phyloP scores from a whole-genome alignment of 1,139 yeast species.

The Candida neerlandica region DNA sequence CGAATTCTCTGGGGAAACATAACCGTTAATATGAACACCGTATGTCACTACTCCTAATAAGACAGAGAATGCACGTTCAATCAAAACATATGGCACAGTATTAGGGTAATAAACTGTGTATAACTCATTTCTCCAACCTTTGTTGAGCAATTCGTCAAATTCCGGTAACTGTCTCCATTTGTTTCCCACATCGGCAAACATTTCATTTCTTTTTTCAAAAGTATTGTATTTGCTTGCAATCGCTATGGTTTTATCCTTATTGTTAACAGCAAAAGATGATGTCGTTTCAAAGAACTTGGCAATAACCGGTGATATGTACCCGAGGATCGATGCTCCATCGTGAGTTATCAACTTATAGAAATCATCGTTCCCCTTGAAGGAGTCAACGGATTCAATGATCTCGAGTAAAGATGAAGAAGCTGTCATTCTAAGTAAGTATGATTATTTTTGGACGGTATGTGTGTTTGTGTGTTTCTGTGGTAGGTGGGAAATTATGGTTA shows the following conservation, averaged over 20 bases:
- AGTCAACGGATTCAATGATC: constrained; percentile 49
- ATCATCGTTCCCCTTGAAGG: constrained; percentile 34
- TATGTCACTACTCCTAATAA: constrained; percentile 84
- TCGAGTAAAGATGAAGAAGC: constrained; percentile 15
- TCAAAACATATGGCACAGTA: constrained; percentile 56
- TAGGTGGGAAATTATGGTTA: too few relatives aligned
- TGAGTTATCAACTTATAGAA: constrained; percentile 51
- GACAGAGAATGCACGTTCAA: constrained; percentile 84
- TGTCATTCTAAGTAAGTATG: constrained; percentile 5
- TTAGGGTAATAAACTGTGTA: constrained; percentile 69
- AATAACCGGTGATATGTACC: constrained; percentile 52
- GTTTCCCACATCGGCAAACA: constrained; percentile 47
- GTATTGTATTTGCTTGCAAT: constrained; percentile 44
- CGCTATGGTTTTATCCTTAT: constrained; percentile 29
- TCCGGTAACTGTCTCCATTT: constrained; percentile 40
- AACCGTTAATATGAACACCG: constrained; percentile 88
- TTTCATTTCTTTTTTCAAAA: constrained; percentile 47
- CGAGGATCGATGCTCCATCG: constrained; percentile 49
- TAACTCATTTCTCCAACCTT: constrained; percentile 89
- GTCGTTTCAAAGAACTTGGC: constrained; percentile 36
- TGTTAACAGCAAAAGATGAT: constrained; percentile 36
- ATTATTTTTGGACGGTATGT: too few relatives aligned
- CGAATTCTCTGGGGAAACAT: constrained; percentile 43
- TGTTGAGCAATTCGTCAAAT: constrained; percentile 45
- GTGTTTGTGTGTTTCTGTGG: neutral